Evolutionary conservation across 768 basidiomycete genomes (phyloP).

Genomic region (Aureoboletus auriporus): DNA sequence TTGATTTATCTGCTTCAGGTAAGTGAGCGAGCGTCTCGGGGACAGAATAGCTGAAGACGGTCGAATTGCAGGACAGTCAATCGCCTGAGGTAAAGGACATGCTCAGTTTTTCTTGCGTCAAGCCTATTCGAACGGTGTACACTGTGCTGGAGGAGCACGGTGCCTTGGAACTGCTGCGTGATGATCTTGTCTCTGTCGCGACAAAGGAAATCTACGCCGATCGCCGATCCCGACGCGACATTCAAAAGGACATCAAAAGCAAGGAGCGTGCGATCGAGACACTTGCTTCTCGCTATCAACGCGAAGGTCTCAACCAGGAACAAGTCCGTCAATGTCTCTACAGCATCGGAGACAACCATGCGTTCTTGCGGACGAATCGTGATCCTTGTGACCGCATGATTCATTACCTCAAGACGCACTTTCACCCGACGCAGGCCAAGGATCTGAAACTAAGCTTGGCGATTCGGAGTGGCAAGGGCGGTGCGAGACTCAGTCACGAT

Average conservation of each 20-base stretch:
- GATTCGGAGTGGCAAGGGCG: conserved; percentile 76
- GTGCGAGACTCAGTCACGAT: conserved; percentile 79
- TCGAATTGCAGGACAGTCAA: conserved; percentile 68
- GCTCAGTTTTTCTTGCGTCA: conserved; percentile 74
- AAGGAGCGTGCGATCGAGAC: conserved; percentile 85
- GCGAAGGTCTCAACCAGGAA: conserved; percentile 58
- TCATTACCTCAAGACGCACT: conserved; percentile 65
- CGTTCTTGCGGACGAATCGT: conserved; percentile 80
- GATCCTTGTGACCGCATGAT: conserved; percentile 90
- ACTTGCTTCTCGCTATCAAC: conserved; percentile 60
- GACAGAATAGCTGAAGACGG: neutral
- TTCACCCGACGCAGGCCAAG: conserved; percentile 68
- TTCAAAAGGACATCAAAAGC: conserved; percentile 78
- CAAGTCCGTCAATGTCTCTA: conserved; percentile 74
- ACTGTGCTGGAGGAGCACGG: conserved; percentile 58
- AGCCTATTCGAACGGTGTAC: conserved; percentile 74
- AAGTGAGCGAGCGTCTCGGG: conserved; percentile 10
- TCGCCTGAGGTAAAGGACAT: conserved; percentile 77
- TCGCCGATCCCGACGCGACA: conserved; percentile 63
- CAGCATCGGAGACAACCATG: conserved; percentile 87
- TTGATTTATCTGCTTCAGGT: conserved; percentile 82
- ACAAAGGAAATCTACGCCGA: conserved; percentile 83
- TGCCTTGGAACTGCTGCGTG: conserved; percentile 67
- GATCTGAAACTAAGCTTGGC: conserved; percentile 65
- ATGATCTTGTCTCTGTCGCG: conserved; percentile 69